Percentiles rank a stretch among this genome's conserved stretches.
phyloP scores from a whole-genome alignment of 2,329 filamentous ascomycete genomes.

The Rutstroemia sp. region DNA sequence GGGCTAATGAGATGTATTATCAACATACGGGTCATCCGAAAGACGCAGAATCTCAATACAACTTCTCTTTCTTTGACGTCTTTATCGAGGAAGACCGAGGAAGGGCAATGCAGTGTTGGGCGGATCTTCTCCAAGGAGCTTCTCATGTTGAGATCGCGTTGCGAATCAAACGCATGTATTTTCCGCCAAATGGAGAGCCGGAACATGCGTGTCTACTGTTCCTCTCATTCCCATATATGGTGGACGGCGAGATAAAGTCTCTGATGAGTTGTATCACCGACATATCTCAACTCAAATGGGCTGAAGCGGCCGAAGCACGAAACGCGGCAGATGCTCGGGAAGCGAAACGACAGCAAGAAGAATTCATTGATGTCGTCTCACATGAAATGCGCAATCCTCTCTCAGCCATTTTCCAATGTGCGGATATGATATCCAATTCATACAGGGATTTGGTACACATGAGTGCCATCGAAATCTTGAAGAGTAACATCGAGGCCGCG shows the following conservation, averaged over 20 bases:
- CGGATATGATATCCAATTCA: slow-evolving; percentile 58
- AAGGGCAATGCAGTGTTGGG: slow-evolving; percentile 17
- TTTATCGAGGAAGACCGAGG: slow-evolving; percentile 19
- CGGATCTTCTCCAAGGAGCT: slow-evolving; percentile 14
- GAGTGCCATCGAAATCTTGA: slow-evolving; percentile 38
- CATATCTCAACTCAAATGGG: slow-evolving; percentile 26
- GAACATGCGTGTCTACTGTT: slow-evolving; percentile 21
- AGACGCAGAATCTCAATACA: slow-evolving; percentile 12
- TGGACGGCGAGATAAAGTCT: slow-evolving; percentile 19
- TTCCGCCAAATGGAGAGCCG: slow-evolving; percentile 21
- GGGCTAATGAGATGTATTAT: slow-evolving; percentile 26
- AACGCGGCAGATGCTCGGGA: slow-evolving; percentile 45
- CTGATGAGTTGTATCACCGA: slow-evolving; percentile 26
- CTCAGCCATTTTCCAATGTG: slow-evolving; percentile 68
- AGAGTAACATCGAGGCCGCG: slow-evolving; percentile 61
- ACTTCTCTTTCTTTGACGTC: slow-evolving; percentile 19
- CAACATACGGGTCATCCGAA: slow-evolving; percentile 17
- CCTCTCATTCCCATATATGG: slow-evolving; percentile 18
- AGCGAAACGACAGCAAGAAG: slow-evolving; percentile 64
- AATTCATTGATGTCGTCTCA: slow-evolving; percentile 70
- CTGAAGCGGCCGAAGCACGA: slow-evolving; percentile 32
- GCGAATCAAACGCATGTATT: slow-evolving; percentile 23
- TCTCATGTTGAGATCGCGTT: slow-evolving; percentile 19
- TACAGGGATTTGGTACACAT: slow-evolving; percentile 22
- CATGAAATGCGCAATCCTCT: slow-evolving; percentile 70